A percentile compares a stretch with the other conserved stretches of the same genome.
phyloP scores from a whole-genome alignment of 2,329 filamentous ascomycete genomes.

The Xylaria polymorpha region DNA sequence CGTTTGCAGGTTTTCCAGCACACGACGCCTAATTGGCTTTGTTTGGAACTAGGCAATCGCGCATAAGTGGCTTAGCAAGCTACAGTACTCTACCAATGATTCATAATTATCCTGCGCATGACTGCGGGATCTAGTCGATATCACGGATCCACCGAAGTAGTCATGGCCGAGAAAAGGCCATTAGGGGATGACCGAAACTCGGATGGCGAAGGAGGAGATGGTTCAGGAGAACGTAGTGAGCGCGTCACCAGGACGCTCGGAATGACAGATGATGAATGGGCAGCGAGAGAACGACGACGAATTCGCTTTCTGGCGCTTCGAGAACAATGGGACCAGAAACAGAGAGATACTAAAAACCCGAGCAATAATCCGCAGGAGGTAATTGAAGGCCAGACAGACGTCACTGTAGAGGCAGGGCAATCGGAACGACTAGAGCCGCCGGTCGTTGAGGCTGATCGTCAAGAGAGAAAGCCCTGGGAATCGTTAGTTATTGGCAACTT shows the following conservation, averaged over 20 bases:
- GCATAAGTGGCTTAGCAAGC: constrained; percentile 2
- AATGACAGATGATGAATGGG: constrained; percentile 44
- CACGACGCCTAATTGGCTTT: constrained; percentile 31
- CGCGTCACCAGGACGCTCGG: constrained; percentile 34
- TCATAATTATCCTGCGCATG: not conserved
- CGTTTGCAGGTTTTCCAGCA: constrained; percentile 45
- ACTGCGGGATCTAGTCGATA: not conserved
- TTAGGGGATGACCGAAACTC: not conserved
- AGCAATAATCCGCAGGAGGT: constrained; percentile 13
- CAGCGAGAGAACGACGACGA: constrained; percentile 39
- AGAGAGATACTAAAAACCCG: constrained; percentile 15
- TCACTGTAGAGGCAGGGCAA: not conserved
- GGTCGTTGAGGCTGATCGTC: not conserved
- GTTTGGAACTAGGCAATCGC: constrained; percentile 34
- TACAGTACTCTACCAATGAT: not conserved
- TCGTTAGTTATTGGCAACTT: constrained; percentile 53
- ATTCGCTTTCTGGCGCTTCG: constrained; percentile 28
- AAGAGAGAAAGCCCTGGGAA: constrained; percentile 45
- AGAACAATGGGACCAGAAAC: constrained; percentile 10
- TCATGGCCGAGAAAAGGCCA: constrained; percentile 28
- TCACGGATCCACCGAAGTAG: not conserved
- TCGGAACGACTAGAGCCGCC: constrained; percentile 9
- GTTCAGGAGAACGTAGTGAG: not conserved
- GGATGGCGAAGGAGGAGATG: constrained; percentile 13
- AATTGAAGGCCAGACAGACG: constrained; percentile 16